Evolutionary conservation across 2,329 filamentous ascomycete species (phyloP).

Genomic region (Tolypocladium tropicale): DNA sequence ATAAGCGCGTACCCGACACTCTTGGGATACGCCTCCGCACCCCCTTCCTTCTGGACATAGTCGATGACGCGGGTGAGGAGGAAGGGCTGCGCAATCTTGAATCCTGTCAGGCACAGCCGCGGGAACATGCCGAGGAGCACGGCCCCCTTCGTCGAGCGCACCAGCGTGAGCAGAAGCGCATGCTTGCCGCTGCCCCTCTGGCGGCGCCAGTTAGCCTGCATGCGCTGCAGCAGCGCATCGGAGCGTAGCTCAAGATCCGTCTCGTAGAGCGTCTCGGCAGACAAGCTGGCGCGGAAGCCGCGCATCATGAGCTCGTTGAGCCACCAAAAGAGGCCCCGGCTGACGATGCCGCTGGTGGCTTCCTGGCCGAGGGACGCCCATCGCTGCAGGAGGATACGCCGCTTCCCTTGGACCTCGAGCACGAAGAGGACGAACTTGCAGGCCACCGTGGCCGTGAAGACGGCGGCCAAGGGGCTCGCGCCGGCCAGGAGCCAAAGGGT

Average conservation of each 20-base stretch:
- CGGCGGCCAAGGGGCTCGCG: constrained; percentile 8
- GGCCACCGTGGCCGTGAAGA: constrained; percentile 18
- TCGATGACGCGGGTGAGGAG: constrained; percentile 6
- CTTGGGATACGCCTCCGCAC: background rate
- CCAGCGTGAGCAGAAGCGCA: background rate
- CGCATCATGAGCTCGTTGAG: constrained; percentile 6
- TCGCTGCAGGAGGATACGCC: constrained; percentile 12
- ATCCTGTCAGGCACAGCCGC: constrained; percentile 8
- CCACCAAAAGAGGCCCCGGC: constrained; percentile 11
- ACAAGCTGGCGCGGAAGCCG: background rate
- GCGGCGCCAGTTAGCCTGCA: background rate
- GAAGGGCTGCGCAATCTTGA: constrained; percentile 13
- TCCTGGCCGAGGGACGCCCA: constrained; percentile 15
- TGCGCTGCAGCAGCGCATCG: background rate
- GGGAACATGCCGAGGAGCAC: background rate
- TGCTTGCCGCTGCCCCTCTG: background rate
- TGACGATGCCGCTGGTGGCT: constrained; percentile 13
- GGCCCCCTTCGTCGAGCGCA: background rate
- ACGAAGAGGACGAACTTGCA: constrained; percentile 13
- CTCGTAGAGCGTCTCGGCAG: background rate
- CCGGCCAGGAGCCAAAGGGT: constrained; percentile 2
- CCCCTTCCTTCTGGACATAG: background rate
- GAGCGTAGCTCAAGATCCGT: background rate
- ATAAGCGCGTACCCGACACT: constrained; percentile 9
- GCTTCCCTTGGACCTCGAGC: background rate